A percentile compares a stretch with the other conserved stretches of the same genome.
Conservation (phyloP, 1,139 yeast genomes). For the Protomyces gravidus region DNA sequence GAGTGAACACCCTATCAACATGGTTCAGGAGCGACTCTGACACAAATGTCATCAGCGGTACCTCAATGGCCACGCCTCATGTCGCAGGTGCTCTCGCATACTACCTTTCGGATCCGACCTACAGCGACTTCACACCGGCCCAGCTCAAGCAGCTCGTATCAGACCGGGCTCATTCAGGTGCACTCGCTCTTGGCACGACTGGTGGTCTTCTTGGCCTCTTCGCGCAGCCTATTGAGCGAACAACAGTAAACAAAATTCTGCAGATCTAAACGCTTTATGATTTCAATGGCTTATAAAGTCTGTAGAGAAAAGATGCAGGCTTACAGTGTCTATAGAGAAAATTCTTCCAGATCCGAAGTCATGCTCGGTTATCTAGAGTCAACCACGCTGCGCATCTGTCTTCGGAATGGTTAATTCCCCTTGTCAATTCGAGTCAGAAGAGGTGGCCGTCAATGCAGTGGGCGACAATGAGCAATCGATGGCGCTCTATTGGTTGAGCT, state of each 20-base stretch:
- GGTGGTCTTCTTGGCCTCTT: not conserved
- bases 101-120: slow-evolving; percentile 54
- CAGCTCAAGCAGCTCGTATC: not conserved
- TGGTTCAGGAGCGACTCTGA: slow-evolving; percentile 81
- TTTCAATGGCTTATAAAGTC: not conserved
- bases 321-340: not conserved
- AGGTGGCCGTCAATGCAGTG: no score
- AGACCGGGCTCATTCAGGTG: not conserved
- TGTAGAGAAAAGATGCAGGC: no score
- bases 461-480: no score
- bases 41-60: slow-evolving; percentile 89
- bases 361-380: no score
- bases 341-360: no score
- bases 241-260: not conserved
- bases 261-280: not conserved
- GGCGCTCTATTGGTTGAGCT: no score
- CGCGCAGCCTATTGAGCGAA: not conserved
- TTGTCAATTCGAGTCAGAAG: no score
- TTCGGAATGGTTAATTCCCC: no score
- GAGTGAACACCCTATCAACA: slow-evolving; percentile 49
- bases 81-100: slow-evolving; percentile 81
- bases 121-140: not conserved
- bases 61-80: slow-evolving; percentile 99
- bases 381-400: no score
- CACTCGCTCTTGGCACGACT: not conserved